A percentile compares a stretch with the other conserved stretches of the same genome.
phyloP scores from a whole-genome alignment of 2,329 filamentous ascomycete species.

The Byssoonygena ceratinophila region DNA sequence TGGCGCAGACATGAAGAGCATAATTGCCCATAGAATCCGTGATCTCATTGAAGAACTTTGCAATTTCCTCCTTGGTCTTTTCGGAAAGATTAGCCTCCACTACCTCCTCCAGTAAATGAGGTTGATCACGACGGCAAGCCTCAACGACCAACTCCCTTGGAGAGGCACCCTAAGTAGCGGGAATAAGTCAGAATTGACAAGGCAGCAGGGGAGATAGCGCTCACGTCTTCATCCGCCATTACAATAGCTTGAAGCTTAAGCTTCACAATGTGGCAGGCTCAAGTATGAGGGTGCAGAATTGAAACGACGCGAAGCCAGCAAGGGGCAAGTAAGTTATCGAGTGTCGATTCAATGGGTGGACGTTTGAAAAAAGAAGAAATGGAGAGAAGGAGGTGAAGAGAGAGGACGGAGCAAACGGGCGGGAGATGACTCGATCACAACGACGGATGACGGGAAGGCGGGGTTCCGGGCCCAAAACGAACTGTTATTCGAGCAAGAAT shows the following conservation, averaged over 20 bases:
- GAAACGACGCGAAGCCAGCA: background rate
- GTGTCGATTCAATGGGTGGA: too few species aligned
- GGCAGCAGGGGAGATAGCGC: conserved; percentile 1
- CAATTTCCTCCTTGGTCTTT: conserved; percentile 52
- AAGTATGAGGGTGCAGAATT: background rate
- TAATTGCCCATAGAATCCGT: conserved; percentile 79
- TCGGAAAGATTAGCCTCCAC: conserved; percentile 48
- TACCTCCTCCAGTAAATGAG: conserved; percentile 67
- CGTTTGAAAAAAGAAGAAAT: background rate
- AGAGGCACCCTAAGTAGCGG: conserved; percentile 59
- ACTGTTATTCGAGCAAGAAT: conserved; percentile 1
- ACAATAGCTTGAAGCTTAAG: conserved; percentile 7
- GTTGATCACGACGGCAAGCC: conserved; percentile 87
- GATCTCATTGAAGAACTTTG: conserved; percentile 72
- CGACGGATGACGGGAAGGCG: conserved; percentile 4
- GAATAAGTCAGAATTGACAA: conserved; percentile 10
- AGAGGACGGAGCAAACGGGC: background rate
- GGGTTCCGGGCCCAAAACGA: conserved; percentile 1
- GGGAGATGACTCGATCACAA: background rate
- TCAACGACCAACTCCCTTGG: conserved; percentile 78
- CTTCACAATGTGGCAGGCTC: background rate
- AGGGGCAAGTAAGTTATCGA: background rate
- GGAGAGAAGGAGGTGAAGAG: background rate
- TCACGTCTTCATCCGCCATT: conserved; percentile 38
- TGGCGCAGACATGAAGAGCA: conserved; percentile 79